phyloP scores from a whole-genome alignment of 1,284 basidiomycete genomes.

The Apiotrichum veenhuisii region DNA sequence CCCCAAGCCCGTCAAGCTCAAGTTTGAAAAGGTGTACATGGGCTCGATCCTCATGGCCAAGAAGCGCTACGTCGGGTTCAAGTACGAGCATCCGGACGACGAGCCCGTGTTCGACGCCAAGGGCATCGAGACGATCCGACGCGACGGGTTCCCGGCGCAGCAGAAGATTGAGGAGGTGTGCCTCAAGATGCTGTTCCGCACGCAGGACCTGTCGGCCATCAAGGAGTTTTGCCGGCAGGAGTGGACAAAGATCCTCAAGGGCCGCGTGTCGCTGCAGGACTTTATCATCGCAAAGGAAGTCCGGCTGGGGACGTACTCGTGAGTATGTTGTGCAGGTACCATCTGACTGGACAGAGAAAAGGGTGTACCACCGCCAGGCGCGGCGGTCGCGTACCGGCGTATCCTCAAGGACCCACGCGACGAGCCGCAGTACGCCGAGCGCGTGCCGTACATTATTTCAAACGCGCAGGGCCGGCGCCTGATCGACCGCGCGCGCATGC shows the following conservation, averaged over 20 bases:
- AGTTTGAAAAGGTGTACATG: conserved; percentile 97
- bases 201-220: conserved; percentile 79
- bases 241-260: conserved; percentile 80
- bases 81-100: conserved; percentile 81
- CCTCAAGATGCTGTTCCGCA: conserved; percentile 85
- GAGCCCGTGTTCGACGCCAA: conserved; percentile 91
- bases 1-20: conserved; percentile 87
- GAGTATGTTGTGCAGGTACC: conserved; percentile 16
- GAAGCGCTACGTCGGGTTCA: conserved; percentile 95
- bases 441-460: conserved; percentile 85
- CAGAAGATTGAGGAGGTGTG: conserved; percentile 83
- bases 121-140: conserved; percentile 92
- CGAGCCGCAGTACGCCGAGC: conserved; percentile 87
- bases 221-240: conserved; percentile 83
- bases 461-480: conserved; percentile 66
- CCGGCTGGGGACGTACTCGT: conserved; percentile 85
- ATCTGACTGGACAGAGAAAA: conserved; percentile 60
- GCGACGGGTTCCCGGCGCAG: conserved; percentile 84
- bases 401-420: conserved; percentile 71
- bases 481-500: conserved; percentile 75
- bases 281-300: conserved; percentile 96
- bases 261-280: conserved; percentile 76
- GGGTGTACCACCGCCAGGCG: conserved; percentile 83
- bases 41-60: conserved; percentile 92
- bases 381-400: conserved; percentile 73